Conservation (phyloP, 768 basidiomycete genomes). For the Coprinopsis sp. region DNA sequence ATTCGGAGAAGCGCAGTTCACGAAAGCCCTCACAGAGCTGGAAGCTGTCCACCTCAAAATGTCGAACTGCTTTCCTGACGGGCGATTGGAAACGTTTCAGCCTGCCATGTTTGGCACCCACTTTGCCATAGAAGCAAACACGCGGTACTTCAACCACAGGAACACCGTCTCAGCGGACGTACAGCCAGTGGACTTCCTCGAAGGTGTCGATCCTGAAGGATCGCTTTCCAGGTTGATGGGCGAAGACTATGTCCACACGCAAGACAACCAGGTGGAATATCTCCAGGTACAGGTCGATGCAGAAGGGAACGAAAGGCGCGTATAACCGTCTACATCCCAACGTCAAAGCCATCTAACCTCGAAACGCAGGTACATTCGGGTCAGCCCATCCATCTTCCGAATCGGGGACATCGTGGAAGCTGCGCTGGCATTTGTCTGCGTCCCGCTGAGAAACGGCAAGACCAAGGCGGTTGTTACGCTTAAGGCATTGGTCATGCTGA, state of each 20-base stretch:
- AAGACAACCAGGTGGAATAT: not conserved
- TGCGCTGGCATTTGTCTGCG: no score
- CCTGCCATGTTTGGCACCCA: not conserved
- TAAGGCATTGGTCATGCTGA: no score
- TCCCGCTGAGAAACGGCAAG: no score
- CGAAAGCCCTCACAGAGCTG: not conserved
- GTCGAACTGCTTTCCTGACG: not conserved
- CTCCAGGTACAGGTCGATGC: not conserved
- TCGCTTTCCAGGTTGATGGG: not conserved
- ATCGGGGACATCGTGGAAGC: no score
- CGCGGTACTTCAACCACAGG: not conserved
- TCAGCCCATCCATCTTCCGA: no score
- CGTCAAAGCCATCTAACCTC: no score
- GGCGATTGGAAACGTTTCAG: not conserved
- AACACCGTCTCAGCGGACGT: not conserved
- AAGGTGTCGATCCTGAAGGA: not conserved
- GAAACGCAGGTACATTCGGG: no score
- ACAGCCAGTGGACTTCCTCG: not conserved
- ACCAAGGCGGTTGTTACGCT: no score
- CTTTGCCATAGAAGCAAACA: not conserved
- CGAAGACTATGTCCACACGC: not conserved
- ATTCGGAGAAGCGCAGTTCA: not conserved
- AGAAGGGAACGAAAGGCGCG: no score
- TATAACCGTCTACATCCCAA: no score
- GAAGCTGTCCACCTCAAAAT: not conserved